phyloP scores from a whole-genome alignment of 495 filamentous ascomycete species.

The Pseudevernia furfuracea region DNA sequence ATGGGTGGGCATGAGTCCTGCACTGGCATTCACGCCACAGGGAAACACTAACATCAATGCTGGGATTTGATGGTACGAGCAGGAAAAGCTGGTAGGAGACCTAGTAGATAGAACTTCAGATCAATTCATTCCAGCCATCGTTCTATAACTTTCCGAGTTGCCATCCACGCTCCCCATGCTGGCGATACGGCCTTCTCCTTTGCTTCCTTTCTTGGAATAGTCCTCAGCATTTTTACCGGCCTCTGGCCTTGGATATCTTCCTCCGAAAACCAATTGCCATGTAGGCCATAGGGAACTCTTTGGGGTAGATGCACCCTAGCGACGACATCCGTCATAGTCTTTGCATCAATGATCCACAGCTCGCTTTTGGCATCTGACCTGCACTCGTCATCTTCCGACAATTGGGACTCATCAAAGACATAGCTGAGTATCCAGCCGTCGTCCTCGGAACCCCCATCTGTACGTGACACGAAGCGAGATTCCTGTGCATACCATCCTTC shows the following conservation, averaged over 20 bases:
- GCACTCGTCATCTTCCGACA: slow-evolving; percentile 40
- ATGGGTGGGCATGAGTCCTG: not conserved
- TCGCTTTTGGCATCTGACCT: slow-evolving; percentile 40
- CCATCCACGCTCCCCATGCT: slow-evolving; percentile 21
- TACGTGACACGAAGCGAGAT: slow-evolving; percentile 51
- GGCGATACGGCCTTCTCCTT: not conserved
- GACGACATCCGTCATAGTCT: slow-evolving; percentile 48
- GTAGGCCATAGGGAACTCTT: slow-evolving; percentile 58
- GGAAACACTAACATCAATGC: not conserved
- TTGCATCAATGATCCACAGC: slow-evolving; percentile 60
- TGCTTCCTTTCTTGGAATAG: not conserved
- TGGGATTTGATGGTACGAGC: not conserved
- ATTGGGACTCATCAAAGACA: slow-evolving; percentile 51
- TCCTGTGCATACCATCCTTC: slow-evolving; percentile 54
- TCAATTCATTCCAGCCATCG: slow-evolving; percentile 4
- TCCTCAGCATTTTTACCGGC: slow-evolving; percentile 15
- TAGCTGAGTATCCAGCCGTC: slow-evolving; percentile 56
- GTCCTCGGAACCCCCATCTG: slow-evolving; percentile 39
- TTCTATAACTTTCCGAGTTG: slow-evolving; percentile 10
- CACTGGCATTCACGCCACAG: not conserved
- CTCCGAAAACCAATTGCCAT: slow-evolving; percentile 58
- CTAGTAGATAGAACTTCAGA: not conserved
- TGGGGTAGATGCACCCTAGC: slow-evolving; percentile 50
- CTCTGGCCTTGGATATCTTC: slow-evolving; percentile 43
- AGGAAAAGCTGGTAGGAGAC: not conserved